Conservation (phyloP, 768 basidiomycete species). For the Candolleomyces aberdarensis region DNA sequence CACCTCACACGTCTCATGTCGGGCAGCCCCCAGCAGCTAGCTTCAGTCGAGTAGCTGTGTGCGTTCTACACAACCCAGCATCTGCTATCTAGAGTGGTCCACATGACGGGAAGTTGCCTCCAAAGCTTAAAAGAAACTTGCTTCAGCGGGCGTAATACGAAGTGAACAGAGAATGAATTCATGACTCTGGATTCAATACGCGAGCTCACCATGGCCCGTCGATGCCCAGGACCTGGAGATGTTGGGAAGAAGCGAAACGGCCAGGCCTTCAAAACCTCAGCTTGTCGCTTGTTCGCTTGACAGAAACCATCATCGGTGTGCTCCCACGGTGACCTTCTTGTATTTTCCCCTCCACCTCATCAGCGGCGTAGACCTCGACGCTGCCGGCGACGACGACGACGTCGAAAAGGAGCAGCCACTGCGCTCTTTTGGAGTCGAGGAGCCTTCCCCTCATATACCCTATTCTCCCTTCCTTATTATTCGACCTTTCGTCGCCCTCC, state of each 20-base stretch:
- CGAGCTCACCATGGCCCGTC: no score
- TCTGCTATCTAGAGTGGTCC: no score
- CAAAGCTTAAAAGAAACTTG: no score
- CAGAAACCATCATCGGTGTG: not conserved
- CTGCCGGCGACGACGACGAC: slow-evolving; percentile 3
- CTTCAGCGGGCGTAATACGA: no score
- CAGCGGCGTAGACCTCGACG: slow-evolving; percentile 1
- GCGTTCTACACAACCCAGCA: no score
- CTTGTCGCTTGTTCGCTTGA: not conserved
- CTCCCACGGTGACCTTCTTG: slow-evolving; percentile 1
- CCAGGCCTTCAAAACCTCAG: not conserved
- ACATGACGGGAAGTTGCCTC: no score
- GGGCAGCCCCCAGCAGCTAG: no score
- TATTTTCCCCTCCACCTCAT: not conserved
- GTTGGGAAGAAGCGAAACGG: not conserved
- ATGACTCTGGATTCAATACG: no score
- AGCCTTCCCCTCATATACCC: not conserved
- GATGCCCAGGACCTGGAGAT: not conserved
- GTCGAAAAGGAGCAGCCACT: not conserved
- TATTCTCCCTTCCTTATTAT: not conserved
- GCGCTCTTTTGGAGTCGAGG: not conserved
- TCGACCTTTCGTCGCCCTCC: not conserved
- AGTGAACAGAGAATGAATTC: no score
- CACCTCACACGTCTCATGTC: no score
- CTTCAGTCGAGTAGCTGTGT: no score